Conservation (phyloP, 2,329 filamentous ascomycete species). For the Phialophora chinensis region DNA sequence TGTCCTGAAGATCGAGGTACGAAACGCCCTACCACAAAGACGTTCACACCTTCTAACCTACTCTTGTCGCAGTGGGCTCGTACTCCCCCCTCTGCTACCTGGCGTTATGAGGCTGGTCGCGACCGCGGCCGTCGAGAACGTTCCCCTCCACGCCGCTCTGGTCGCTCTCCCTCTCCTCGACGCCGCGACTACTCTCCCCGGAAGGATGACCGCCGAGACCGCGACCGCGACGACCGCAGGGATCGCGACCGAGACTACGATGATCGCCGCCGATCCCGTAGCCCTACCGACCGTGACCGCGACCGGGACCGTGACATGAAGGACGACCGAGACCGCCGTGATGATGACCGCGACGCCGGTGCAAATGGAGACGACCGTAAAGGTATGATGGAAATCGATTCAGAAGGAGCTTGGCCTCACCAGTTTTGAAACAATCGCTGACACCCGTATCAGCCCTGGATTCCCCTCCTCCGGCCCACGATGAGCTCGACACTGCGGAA, state of each 20-base stretch:
- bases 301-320: conserved; percentile 64
- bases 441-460: conserved; percentile 63
- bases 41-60: conserved; percentile 4
- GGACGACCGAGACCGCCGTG: conserved; percentile 73
- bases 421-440: conserved; percentile 36
- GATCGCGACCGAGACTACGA: conserved; percentile 61
- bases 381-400: conserved; percentile 61
- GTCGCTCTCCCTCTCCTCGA: conserved; percentile 65
- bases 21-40: conserved; percentile 39
- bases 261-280: conserved; percentile 23
- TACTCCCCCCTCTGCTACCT: conserved; percentile 95
- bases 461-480: conserved; percentile 81
- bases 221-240: conserved; percentile 73
- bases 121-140: conserved; percentile 64
- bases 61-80: conserved; percentile 78
- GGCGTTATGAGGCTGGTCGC: conserved; percentile 86
- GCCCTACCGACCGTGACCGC: conserved; percentile 45
- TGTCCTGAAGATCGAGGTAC: conserved; percentile 94
- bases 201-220: conserved; percentile 82
- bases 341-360: conserved; percentile 73
- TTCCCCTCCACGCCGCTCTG: conserved; percentile 77
- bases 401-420: conserved; percentile 34
- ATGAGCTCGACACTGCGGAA: conserved; percentile 96
- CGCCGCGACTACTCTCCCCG: conserved; percentile 79
- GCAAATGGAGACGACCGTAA: conserved; percentile 90